phyloP scores from a whole-genome alignment of 2,329 filamentous ascomycete genomes.

The Cladorrhinum sp. region DNA sequence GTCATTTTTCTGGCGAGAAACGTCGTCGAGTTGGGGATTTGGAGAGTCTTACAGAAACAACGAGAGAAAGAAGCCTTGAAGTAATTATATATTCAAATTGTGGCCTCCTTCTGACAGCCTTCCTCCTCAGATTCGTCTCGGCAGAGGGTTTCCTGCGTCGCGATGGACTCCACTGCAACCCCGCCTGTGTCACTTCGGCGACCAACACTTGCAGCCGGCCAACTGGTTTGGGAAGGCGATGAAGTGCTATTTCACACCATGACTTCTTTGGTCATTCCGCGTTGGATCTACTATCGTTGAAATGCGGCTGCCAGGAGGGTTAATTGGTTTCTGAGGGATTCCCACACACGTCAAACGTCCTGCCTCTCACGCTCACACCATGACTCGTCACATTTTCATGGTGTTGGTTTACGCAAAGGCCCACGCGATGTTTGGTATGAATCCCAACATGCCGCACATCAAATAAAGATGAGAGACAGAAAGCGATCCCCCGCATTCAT shows the following conservation, averaged over 20 bases:
- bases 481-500: not conserved
- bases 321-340: no score
- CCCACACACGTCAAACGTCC: no score
- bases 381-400: no score
- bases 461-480: no score
- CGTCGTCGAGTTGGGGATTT: not conserved
- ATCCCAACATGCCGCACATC: no score
- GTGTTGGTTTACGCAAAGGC: no score
- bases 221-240: not conserved
- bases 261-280: no score
- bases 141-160: not conserved
- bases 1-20: constrained; percentile 1
- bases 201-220: not conserved
- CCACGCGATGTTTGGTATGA: no score
- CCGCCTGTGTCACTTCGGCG: constrained; percentile 7
- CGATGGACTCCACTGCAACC: not conserved
- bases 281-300: not conserved
- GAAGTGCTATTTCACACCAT: no score
- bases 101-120: not conserved
- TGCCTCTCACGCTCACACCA: no score
- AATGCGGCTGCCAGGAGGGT: no score
- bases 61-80: not conserved
- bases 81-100: no score
- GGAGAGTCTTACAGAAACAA: not conserved
- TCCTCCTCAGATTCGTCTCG: not conserved